Percentiles rank a stretch among this genome's conserved stretches.
Evolutionary conservation across 805 yeast species (phyloP).

Genomic region (Metschnikowia orientalis): DNA sequence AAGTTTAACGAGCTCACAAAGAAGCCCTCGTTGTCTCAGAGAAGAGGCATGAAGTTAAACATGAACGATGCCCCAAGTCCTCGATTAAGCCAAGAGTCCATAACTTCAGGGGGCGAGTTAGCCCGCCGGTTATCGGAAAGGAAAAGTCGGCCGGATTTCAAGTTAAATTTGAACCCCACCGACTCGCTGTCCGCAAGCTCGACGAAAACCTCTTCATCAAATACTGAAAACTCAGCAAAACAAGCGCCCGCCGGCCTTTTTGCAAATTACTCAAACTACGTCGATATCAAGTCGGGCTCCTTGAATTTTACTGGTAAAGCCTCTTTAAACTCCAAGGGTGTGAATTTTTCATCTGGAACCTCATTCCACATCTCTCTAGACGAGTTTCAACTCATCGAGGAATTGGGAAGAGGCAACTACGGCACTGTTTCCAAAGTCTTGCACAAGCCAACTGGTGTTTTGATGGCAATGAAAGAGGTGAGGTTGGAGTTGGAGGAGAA

Average conservation of each 20-base stretch:
- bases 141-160: slow-evolving; percentile 38
- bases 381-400: slow-evolving; percentile 77
- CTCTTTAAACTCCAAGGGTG: slow-evolving; percentile 85
- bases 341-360: slow-evolving; percentile 84
- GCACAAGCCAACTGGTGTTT: slow-evolving; percentile 86
- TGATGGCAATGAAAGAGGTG: slow-evolving; percentile 98
- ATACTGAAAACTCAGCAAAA: slow-evolving; percentile 10
- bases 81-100: slow-evolving; percentile 9
- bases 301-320: slow-evolving; percentile 92
- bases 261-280: slow-evolving; percentile 78
- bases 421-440: slow-evolving; percentile 92
- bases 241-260: slow-evolving; percentile 49
- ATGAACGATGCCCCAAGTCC: slow-evolving; percentile 25
- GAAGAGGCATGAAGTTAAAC: slow-evolving; percentile 52
- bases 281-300: slow-evolving; percentile 89
- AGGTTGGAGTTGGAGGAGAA: slow-evolving; percentile 88
- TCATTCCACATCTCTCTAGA: slow-evolving; percentile 82
- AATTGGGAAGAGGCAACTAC: slow-evolving; percentile 92
- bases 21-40: slow-evolving; percentile 47
- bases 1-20: slow-evolving; percentile 19
- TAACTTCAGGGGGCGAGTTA: slow-evolving; percentile 31
- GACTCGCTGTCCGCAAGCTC: slow-evolving; percentile 15
- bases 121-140: slow-evolving; percentile 36
- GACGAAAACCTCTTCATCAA: slow-evolving; percentile 19
- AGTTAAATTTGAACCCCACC: slow-evolving; percentile 29